Base-by-base conservation (phyloP, 257 asterid genomes). In the Rubia yunnanensis region DNA sequence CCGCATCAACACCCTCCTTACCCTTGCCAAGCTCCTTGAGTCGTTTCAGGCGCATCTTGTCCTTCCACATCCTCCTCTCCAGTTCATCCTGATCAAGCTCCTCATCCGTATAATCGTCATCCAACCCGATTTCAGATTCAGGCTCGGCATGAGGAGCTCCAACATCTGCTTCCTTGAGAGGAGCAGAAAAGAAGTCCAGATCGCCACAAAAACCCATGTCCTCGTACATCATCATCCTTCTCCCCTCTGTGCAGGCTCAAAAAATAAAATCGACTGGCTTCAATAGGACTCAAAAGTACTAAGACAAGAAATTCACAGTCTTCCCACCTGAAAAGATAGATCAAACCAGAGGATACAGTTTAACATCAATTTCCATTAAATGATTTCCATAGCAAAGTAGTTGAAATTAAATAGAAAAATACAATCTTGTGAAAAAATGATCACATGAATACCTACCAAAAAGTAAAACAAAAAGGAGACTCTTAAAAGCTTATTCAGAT, bases 21-120 rank as follows among this genome's bases (percentile, higher is more conserved):
- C 91, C 86, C 67, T 75, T 86, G 50, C 32, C 83, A 82, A 70
- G 81, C 60, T 91, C 98, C 72, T 88, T 91, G 5, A 84, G 87
- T 71, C 86, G 69, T 63, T 86, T 88, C 63, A 77, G 70, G 13
- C 73, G 70, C 92, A 91, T 84, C 74, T 86, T 88, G 74, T 88
- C 87, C 76, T 89, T 79, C 98, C 98, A 91, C 87, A 91, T 70
- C 64, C 98, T 78, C 76, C 82, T 81, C 80, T 91, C 96, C 8
- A 91, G 88, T 57, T 91, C 98, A 73, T 91, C 89, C 64, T 84
- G 88, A 35, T 88, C 96, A 4, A 84, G 82, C 65, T 91, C 98
- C 13, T 88, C 98, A 59, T 88, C 95, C 0, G 83, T 76, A 70
- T 86, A 86, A 17, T 91, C 98, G 17, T 91, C 96, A 56, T 86